Base-by-base conservation (phyloP, 83 land plant species). In the Picea abies region DNA sequence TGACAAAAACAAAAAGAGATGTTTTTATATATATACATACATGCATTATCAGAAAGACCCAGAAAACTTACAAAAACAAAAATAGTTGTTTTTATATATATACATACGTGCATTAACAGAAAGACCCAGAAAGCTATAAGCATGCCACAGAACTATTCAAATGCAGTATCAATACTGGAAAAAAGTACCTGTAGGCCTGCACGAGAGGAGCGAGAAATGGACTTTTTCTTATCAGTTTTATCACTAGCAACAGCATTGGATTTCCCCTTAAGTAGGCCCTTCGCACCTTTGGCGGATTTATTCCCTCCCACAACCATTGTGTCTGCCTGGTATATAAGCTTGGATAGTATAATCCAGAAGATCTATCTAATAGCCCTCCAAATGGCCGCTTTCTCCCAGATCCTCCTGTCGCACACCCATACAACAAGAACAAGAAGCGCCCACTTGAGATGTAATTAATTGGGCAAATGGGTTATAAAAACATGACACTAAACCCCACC, bases 141-240 rank as follows among this genome's bases (percentile, higher is more conserved):
- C 73, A 35, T 19, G 37, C 20, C 5, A 35, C 35, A 35, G 73
- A n/a, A 6, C 20, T 25, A 65, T n/a, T 65, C 68, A 65, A 65
- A 25, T n/a, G 26, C 22, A 65, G 68, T n/a, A 65, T n/a, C 26
- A 25, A n/a, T n/a, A 25, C 22, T 65, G 68, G 52, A 6, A 60
- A 10, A 26, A 12, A 62, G 0, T 16, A 70, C 73, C 73, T 70
- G 73, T 37, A 70, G 73, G 73, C 73, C 73, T 17, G 73, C 73
- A 70, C 73, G 73, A 70, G n/a, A 70, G 37, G 73, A 70, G 39
- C 73, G 73, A 35, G 73, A 70, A 15, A 35, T 70, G 73, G 73
- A 44, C 47, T 70, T 70, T 41, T 70, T 70, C 73, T 70, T 70
- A 25, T 70, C 47, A 37, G 73, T 9, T 41, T 70, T 70, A 19